These are phyloP conservation scores for Hymenoscyphus infarciens DNA, from an alignment of 2,329 filamentous ascomycete genomes.

Conservation along the genomic window DNA sequence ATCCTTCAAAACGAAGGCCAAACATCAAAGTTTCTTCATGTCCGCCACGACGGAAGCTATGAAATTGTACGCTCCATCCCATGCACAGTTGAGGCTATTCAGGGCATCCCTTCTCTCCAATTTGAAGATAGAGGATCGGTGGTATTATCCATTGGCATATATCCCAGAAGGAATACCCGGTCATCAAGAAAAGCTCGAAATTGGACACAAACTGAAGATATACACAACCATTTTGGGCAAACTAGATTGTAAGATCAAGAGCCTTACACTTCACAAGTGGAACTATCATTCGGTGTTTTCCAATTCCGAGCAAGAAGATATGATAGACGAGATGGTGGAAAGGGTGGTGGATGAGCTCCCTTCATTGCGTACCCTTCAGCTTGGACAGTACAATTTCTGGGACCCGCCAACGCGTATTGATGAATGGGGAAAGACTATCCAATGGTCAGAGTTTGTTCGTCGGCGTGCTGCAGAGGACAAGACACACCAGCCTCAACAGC, in stretches of 20 bases:
- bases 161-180: too few relatives aligned
- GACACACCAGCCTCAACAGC: background rate
- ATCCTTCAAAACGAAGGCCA: background rate
- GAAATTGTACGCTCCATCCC: background rate
- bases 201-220: background rate
- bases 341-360: background rate
- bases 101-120: background rate
- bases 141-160: background rate
- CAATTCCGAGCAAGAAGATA: background rate
- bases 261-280: background rate
- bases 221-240: background rate
- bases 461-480: background rate
- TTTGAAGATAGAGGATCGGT: background rate
- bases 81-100: background rate
- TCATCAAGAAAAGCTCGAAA: background rate
- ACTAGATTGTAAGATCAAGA: background rate
- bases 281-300: too few relatives aligned
- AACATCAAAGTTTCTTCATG: background rate
- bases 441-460: background rate
- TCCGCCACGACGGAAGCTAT: background rate
- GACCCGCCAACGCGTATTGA: background rate
- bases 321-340: background rate
- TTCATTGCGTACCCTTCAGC: background rate
- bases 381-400: background rate
- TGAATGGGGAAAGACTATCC: background rate